Evolutionary conservation across 441 rosid genomes (phyloP), one percentile per base, ranked within the genome.

Genomic region (Gossypium davidsonii): DNA sequence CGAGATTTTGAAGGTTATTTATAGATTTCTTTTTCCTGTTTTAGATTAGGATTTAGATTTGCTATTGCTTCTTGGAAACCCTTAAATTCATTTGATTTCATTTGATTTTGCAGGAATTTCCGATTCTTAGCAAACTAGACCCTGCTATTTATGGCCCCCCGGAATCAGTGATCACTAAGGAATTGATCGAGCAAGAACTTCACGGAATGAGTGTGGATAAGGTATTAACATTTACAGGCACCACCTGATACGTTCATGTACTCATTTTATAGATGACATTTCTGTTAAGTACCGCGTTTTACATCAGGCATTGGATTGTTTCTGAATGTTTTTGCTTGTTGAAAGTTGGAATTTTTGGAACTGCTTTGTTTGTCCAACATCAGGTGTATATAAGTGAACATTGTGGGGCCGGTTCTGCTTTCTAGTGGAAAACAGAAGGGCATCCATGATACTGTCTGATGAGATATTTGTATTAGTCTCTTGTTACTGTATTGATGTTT

Each of bases 121-220:
- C 98, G 1, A 92, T 92, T 79, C 77, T 81, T 75, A 94, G 98
- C 86, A 86, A 89, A 74, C 85, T 92, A 59, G 97, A 94, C 74
- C 92, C 96, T 42, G 82, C 81, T 39, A n/a, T 85, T 56, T 92
- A 90, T 73, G 97, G 99, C 74, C 83, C 97, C 76, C 93, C 86
- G 11, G 97, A 94, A 75, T 94, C 99, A n/a, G 85, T 83, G 48
- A 87, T 91, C 65, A 92, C 94, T 17, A 85, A 86, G 77, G 94
- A 92, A 76, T 67, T 92, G 60, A 85, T 94, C 56, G 92, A 89
- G 82, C 78, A 79, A 79, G 98, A 94, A 78, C 93, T 92, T 72
- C 64, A 79, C 55, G 98, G 94, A 79, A 84, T 88, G 76, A 91
- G 79, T 15, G 58, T 89, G 6, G 92, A 92, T 60, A 76, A 84